Conservation (phyloP, 495 filamentous ascomycete genomes). For the Xylaria scruposa region DNA sequence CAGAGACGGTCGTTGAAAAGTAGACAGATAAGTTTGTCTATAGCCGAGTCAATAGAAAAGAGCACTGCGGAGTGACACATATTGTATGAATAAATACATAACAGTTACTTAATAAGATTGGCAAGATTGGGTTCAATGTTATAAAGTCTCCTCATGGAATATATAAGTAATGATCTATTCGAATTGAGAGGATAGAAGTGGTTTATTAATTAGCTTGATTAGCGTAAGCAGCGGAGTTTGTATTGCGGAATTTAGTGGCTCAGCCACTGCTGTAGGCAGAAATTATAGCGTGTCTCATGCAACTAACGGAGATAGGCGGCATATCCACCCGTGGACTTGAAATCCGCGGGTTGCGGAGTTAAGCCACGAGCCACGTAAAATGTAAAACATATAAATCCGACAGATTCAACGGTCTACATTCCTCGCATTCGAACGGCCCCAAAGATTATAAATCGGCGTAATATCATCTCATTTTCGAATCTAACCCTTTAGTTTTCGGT, state of each 20-base stretch:
- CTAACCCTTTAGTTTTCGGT: background rate
- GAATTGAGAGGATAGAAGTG: no score
- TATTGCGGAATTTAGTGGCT: background rate
- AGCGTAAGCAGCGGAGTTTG: background rate
- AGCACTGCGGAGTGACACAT: background rate
- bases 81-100: background rate
- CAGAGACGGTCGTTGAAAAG: background rate
- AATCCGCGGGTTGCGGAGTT: background rate
- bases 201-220: background rate
- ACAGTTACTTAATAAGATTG: background rate
- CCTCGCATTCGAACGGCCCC: background rate
- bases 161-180: no score
- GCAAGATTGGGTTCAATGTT: background rate
- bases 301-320: slow-evolving; percentile 9
- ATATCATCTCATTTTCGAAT: background rate
- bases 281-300: background rate
- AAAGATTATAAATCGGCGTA: background rate
- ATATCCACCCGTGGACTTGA: background rate
- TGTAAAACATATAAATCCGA: background rate
- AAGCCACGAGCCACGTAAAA: background rate
- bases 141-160: no score
- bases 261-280: background rate
- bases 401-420: background rate
- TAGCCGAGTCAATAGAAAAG: background rate
- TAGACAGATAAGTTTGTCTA: background rate